Evolutionary conservation across 2,329 filamentous ascomycete species (phyloP), one percentile per base, ranked within the genome.

Genomic region (Microsporum ferrugineum): DNA sequence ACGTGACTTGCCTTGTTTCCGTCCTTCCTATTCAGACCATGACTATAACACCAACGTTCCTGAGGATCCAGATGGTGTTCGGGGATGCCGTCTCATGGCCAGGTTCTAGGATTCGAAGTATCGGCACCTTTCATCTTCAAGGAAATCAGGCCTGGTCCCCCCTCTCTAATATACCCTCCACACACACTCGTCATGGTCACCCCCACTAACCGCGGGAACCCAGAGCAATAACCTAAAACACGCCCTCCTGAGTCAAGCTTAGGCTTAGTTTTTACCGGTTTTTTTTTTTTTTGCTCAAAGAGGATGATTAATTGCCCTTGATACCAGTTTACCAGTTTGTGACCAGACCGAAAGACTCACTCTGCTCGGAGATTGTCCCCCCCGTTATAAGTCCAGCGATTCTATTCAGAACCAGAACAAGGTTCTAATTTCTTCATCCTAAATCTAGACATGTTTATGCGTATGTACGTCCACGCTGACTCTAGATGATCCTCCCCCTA

Each of bases 331-430:
- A 14, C 45, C 45, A 14, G 45, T 12, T 5, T 5, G 55, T 57
- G 4, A 12, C 34, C 17, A 6, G 17, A 8, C 36, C 14, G 10
- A n/a, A 29, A 57, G 36, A 6, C 39, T 57, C 34, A 23, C 5
- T 10, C 27, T 17, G n/a, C 34, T 57, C 55, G 55, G 55, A 57
- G 55, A 57, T 57, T 57, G 55, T 43, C 55, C 55, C 1, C 17
- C 38, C 55, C 55, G 36, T 6, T 57, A 57, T 41, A 43, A 34
- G 2, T 34, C 31, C 36, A 23, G 4, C 7, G 55, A 57, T 57
- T 57, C 55, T 29, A 57, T 57, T 57, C 55, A 57, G 36, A 57
- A 57, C 55, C 55, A 36, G 55, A 43, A 57, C 55, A 57, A 57
- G 55, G 55, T 31, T 57, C 36, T 57, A 17, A 57, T 31, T 27